A percentile compares a stretch with the other conserved stretches of the same genome.
Evolutionary conservation across 306 rosid genomes (phyloP).

Genomic region (Cotoneaster glaucophyllus): DNA sequence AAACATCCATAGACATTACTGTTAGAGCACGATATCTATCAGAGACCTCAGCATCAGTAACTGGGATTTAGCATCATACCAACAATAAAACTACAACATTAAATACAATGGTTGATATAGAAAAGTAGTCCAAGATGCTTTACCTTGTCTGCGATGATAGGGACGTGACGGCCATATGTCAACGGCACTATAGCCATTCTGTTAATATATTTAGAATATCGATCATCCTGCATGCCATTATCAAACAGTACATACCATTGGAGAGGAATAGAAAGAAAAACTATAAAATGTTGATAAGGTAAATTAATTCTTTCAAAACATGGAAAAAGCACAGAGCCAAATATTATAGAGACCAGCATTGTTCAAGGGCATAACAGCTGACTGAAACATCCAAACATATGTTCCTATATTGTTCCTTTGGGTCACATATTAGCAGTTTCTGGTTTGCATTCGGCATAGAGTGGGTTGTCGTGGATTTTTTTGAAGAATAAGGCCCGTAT

Average conservation of each 20-base stretch:
- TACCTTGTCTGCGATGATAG: constrained; percentile 85
- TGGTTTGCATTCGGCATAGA: neutral
- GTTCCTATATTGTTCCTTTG: neutral
- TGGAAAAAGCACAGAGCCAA: neutral
- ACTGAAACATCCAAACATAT: neutral
- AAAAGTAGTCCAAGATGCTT: neutral
- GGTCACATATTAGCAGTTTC: neutral
- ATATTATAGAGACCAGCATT: neutral
- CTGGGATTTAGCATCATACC: neutral
- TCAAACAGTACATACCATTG: neutral
- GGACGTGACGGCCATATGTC: constrained; percentile 94
- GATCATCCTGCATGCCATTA: constrained; percentile 68
- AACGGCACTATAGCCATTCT: constrained; percentile 89
- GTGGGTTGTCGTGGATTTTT: neutral
- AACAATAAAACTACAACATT: neutral
- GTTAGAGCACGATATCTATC: neutral
- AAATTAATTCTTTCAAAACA: neutral
- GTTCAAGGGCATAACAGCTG: neutral
- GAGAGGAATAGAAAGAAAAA: neutral
- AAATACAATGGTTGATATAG: neutral
- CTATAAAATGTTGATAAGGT: neutral
- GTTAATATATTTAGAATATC: constrained; percentile 72
- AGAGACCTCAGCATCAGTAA: neutral
- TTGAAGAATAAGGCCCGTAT: neutral
- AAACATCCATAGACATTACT: neutral